Base-by-base conservation (phyloP, 805 yeast genomes). In the Kodamaea kakaduensis region DNA sequence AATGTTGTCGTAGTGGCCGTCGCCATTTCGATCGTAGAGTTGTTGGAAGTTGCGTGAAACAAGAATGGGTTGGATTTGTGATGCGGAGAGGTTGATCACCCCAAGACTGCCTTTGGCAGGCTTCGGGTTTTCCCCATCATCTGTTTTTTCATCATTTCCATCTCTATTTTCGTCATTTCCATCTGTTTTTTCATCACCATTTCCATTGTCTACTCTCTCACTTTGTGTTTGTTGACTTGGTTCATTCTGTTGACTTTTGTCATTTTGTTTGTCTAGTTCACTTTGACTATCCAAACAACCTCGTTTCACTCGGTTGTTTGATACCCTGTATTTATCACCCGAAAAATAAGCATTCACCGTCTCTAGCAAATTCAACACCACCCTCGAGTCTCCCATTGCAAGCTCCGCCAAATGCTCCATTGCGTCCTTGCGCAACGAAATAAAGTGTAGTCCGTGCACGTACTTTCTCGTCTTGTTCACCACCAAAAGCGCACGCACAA, bases 1-100 rank as follows among this genome's bases (percentile, higher is more conserved):
- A 5, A 93, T 93, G 1, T 95, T 77, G 55, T 93, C 99, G 57
- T 93, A 93, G 56, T 93, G 98, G 4, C 78, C 77, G 48, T 93
- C 98, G 1, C 97, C 97, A 21, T 77, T 79, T 31, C 85, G 69
- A 56, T 93, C 97, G 53, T 90, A 89, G 46, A 80, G 61, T 58
- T 76, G 67, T 31, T 62, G 69, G 37, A 58, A 67, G 44, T 52
- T 77, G 59, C 52, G 67, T 47, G 51, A 77, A 44, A 32, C 74
- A 46, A 43, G 56, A 15, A 67, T 42, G 2, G 67, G 69, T 33
- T 73, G 65, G 25, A 81, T 44, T 12, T 55, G 42, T 0, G 61
- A 63, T 9, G 59, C 52, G 1, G 59, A 44, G 10, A 75, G 61
- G 27, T 68, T 70, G 9, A 71, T 59, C 3, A 61, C 59, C 5